Percentiles rank a stretch among this genome's conserved stretches.
These are phyloP conservation scores for Aurinia saxatilis DNA, from an alignment of 345 rosid species.

Conservation along the genomic window DNA sequence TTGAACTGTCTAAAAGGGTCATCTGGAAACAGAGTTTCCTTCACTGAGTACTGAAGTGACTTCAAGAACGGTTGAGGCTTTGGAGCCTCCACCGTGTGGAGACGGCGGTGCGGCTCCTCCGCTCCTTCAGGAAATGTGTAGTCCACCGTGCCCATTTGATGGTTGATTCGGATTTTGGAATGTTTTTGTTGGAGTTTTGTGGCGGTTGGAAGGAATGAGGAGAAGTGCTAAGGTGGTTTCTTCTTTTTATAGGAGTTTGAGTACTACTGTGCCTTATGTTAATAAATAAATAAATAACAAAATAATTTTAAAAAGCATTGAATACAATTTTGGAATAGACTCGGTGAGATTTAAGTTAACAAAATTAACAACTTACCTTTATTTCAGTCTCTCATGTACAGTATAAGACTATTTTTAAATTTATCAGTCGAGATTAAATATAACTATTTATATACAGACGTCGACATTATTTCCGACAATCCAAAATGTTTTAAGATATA, in stretches of 20 bases:
- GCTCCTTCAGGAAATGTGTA: conserved; percentile 22
- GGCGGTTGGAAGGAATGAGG: conserved; percentile 20
- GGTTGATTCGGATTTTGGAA: background rate
- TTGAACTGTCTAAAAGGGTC: conserved; percentile 85
- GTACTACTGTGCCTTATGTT: background rate
- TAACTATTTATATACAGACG: too few relatives aligned
- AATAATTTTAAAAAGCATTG: background rate
- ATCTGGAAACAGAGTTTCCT: conserved; percentile 88
- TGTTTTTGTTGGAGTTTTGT: background rate
- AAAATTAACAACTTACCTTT: background rate
- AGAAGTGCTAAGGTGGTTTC: conserved; percentile 14
- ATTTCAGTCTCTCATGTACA: background rate
- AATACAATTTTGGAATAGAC: background rate
- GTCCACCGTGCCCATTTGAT: conserved; percentile 32
- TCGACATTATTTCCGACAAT: too few relatives aligned
- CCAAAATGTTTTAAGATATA: too few relatives aligned
- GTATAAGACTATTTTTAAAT: background rate
- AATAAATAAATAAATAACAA: background rate
- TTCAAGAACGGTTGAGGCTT: conserved; percentile 59
- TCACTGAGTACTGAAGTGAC: conserved; percentile 55
- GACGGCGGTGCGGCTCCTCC: conserved; percentile 34
- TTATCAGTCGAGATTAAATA: too few relatives aligned
- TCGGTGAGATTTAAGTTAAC: background rate
- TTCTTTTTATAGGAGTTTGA: conserved; percentile 20
- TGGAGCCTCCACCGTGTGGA: conserved; percentile 57